Conservation (phyloP, 1,284 basidiomycete genomes). For the Boletus calvinii region DNA sequence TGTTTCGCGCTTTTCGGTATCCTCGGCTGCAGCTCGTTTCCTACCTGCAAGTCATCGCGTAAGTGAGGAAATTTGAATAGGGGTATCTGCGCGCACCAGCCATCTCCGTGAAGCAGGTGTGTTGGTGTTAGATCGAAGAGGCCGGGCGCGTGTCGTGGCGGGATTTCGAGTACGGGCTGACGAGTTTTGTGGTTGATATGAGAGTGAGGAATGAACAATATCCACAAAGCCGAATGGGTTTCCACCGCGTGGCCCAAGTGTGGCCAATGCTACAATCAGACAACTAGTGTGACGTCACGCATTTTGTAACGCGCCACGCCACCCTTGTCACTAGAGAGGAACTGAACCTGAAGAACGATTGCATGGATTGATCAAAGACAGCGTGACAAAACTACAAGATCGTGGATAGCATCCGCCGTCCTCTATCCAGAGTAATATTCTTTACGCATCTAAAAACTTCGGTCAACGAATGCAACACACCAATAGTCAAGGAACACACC, state of each 20-base stretch:
- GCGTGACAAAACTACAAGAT: conserved; percentile 27
- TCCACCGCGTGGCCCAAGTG: conserved; percentile 10
- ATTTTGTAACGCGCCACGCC: conserved; percentile 15
- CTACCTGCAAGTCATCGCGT: conserved; percentile 33
- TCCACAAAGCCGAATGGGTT: conserved; percentile 18
- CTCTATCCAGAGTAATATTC: conserved; percentile 19
- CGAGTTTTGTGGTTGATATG: conserved; percentile 10
- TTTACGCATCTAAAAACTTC: conserved; percentile 10
- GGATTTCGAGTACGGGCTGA: not conserved
- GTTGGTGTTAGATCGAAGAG: not conserved
- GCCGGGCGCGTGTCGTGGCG: not conserved
- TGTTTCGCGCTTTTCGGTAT: conserved; percentile 38
- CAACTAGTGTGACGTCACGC: conserved; percentile 30
- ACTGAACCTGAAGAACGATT: not conserved
- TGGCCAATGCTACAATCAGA: conserved; percentile 12
- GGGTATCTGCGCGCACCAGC: conserved; percentile 30
- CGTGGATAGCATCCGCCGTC: conserved; percentile 6
- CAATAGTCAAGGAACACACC: conserved; percentile 17
- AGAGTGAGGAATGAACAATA: conserved; percentile 23
- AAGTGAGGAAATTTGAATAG: conserved; percentile 13
- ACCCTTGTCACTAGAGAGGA: conserved; percentile 9
- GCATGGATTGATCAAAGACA: conserved; percentile 27
- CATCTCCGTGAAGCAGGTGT: conserved; percentile 21
- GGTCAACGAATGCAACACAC: conserved; percentile 11
- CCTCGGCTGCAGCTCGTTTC: conserved; percentile 49